Base-by-base conservation (phyloP, 2,329 filamentous ascomycete genomes). In the Eutypella sp. region DNA sequence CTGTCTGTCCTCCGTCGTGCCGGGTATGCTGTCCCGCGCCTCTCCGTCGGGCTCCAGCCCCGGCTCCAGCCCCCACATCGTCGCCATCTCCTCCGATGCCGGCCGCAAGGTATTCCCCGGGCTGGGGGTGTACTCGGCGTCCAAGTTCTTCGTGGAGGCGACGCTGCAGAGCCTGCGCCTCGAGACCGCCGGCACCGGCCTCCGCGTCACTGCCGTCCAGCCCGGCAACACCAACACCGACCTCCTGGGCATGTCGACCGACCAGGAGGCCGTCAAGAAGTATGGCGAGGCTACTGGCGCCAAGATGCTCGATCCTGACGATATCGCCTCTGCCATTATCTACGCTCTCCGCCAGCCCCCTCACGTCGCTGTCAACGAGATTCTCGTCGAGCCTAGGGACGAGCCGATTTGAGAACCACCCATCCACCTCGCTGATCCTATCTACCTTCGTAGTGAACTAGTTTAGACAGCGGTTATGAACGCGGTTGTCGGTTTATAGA, bases 61-160 rank as follows among this genome's bases (percentile, higher is more conserved):
- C n/a, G 25, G 25, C 25, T 7, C 7, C 25, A 29, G 25, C 25
- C 25, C 25, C 11, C 87, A 91, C 65, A 79, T 92, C 51, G 84
- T 92, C 4, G 85, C 86, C 56, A 89, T 92, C 56, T 90, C 87
- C 0, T 91, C 87, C 0, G 87, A 91, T 52, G 87, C 87, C 1
- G 87, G 87, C 0, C 81, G 87, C 46, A 90, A 90, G 64, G 85
- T 89, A 7, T 91, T 91, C 69, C 85, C 87, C 0, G 87, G 87
- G 0, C 69, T 91, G 11, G 87, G 87, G 43, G 87, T 92, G 29
- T 92, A 92, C 73, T 89, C 85, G 0, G 87, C 85, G 22, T 85
- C 80, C 66, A 92, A 92, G 63, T 89, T 91, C 75, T 92, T 92
- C 61, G 85, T 92, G 45, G 87, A 92, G 63, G 87, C 85, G 1